Evolutionary conservation across 805 yeast species (phyloP).

Genomic region (Candida caryicola): DNA sequence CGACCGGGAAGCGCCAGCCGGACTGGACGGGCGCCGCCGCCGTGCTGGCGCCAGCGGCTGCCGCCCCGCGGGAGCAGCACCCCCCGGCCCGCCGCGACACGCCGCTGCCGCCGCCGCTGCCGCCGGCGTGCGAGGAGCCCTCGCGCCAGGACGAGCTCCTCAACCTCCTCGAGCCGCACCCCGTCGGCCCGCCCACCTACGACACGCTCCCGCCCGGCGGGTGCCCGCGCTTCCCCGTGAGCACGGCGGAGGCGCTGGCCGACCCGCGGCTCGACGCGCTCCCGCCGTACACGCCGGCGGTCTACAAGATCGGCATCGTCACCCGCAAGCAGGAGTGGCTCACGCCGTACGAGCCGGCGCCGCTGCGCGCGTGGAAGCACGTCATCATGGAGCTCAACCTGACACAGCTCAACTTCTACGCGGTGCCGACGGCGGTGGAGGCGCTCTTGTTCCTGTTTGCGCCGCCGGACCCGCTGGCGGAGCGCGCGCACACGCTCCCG

Average conservation of each 20-base stretch:
- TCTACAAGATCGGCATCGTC: slow-evolving; percentile 55
- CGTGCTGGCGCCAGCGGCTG: too few species aligned
- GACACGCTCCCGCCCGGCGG: slow-evolving; percentile 43
- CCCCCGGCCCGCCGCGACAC: too few species aligned
- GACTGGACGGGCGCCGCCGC: too few species aligned
- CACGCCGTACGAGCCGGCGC: slow-evolving; percentile 71
- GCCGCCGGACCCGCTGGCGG: slow-evolving; percentile 9
- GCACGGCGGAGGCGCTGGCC: slow-evolving; percentile 5
- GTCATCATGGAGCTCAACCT: slow-evolving; percentile 75
- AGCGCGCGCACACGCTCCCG: slow-evolving; percentile 8
- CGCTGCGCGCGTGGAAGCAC: slow-evolving; percentile 67
- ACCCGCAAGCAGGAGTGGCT: slow-evolving; percentile 71
- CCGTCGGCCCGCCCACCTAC: slow-evolving; percentile 39
- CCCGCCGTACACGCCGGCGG: slow-evolving; percentile 68
- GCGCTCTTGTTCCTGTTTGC: slow-evolving; percentile 21
- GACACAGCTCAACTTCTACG: slow-evolving; percentile 76
- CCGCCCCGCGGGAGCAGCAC: too few species aligned
- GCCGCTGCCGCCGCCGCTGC: too few species aligned
- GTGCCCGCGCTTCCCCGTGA: slow-evolving; percentile 38
- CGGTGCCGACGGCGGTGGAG: slow-evolving; percentile 35
- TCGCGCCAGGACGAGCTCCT: slow-evolving; percentile 16
- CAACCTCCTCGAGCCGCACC: slow-evolving; percentile 35
- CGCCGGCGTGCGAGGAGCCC: too few species aligned
- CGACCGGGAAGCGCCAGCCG: slow-evolving; percentile 4
- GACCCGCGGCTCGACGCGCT: slow-evolving; percentile 34